A percentile compares a stretch with the other conserved stretches of the same genome.
These are phyloP conservation scores for Barnettozyma vustinii DNA, from an alignment of 805 yeast genomes.

Conservation along the genomic window DNA sequence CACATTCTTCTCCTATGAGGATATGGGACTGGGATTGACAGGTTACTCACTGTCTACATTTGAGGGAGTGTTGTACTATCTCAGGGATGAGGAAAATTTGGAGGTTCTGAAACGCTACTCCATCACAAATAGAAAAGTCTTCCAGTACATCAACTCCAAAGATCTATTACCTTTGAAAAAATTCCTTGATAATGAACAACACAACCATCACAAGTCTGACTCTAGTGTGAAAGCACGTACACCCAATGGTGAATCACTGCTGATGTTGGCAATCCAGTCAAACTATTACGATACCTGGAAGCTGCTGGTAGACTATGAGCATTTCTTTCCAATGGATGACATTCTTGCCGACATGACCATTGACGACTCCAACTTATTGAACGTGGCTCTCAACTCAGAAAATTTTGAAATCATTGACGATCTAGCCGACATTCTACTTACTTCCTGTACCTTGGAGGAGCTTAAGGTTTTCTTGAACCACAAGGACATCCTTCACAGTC, in stretches of 20 bases:
- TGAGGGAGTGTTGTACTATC: constrained; percentile 72
- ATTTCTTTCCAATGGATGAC: constrained; percentile 59
- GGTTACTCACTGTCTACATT: constrained; percentile 81
- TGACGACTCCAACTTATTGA: constrained; percentile 50
- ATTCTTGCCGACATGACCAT: constrained; percentile 57
- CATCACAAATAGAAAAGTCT: constrained; percentile 42
- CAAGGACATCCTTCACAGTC: constrained; percentile 43
- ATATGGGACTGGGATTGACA: constrained; percentile 48
- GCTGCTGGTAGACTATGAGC: constrained; percentile 40
- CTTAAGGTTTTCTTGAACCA: constrained; percentile 41
- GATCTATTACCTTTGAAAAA: constrained; percentile 24
- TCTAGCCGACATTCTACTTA: constrained; percentile 39
- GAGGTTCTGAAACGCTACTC: constrained; percentile 38
- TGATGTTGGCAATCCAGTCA: constrained; percentile 55
- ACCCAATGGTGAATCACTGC: constrained; percentile 64
- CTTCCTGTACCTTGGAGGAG: constrained; percentile 42
- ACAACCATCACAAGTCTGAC: constrained; percentile 16
- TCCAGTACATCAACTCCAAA: constrained; percentile 42
- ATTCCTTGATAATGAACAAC: constrained; percentile 24
- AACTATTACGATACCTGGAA: constrained; percentile 41
- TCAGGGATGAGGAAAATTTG: constrained; percentile 36
- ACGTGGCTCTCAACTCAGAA: constrained; percentile 55
- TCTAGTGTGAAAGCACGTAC: constrained; percentile 34
- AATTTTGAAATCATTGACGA: constrained; percentile 40
- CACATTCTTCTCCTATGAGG: constrained; percentile 48